Evolutionary conservation across 2,329 filamentous ascomycete species (phyloP), one percentile per base, ranked within the genome.

Genomic region (Talaromyces sp.): DNA sequence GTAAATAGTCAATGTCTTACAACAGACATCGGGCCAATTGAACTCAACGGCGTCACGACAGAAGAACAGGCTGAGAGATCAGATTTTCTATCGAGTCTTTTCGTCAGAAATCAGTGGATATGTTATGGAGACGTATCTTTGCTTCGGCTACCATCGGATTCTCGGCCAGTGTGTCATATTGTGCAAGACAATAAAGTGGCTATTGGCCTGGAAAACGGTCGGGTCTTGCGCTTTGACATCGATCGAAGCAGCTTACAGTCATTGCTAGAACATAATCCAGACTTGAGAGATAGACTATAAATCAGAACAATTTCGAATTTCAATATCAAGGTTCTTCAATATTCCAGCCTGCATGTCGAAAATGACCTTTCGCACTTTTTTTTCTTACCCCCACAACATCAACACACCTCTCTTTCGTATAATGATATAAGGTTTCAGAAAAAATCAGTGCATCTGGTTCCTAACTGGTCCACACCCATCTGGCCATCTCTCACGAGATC

Each of bases 151-250:
- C 16, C 45, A n/a, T 17, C 6, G 32, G 37, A 48, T 44, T 20
- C 39, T 2, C 16, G 32, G 33, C 37, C 24, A 52, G 3, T 2
- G 6, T 40, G 32, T 16, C 9, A 40, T 13, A 39, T 30, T 35
- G 14, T 20, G 8, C 40, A 2, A 4, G 45, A 16, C 5, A 39
- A 52, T 39, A n/a, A 17, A 35, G 16, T 48, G 3, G 45, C 39
- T 30, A 40, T 52, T 52, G 50, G 50, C 37, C 47, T 40, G n/a
- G 3, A 3, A 29, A 48, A 32, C 30, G 50, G 50, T 48, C 39
- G 14, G 27, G 39, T 52, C 14, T 33, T 30, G 16, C 10, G 24
- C 1, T 45, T 52, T 32, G 40, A 8, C 2, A 8, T 52, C 19
- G 50, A 52, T 11, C 32, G 45, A 44, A 14, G 16, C 8, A 22